Base-by-base conservation (phyloP, 2,329 filamentous ascomycete genomes). In the Fusarium miscanthi region DNA sequence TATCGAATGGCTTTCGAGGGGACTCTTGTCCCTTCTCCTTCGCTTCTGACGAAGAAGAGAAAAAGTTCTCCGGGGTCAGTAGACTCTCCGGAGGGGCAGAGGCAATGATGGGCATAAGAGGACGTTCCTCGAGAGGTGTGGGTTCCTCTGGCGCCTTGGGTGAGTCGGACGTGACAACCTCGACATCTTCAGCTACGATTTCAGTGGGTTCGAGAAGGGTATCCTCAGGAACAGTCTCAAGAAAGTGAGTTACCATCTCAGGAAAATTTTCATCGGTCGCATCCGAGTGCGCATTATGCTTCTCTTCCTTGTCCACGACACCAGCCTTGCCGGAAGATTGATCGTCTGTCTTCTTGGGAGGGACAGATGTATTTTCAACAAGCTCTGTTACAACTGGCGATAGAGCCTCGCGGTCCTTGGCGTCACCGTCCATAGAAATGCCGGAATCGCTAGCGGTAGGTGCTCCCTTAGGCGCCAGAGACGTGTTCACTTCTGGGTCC, bases 201-300 rank as follows among this genome's bases (percentile, higher is more conserved):
- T 52, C 45, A 27, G 51, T 35, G 40, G 71, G 58, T 27, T 75
- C 75, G 27, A 63, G 64, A 41, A 59, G 61, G 30, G 51, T 70
- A 25, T 75, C 75, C 43, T 77, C 75, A 12, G 66, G 62, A 48
- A 77, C 74, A 16, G 75, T 74, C 42, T 74, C 75, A 7, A 76
- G 70, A 23, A 72, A 40, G 40, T 64, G 43, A 17, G 57, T 33
- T 48, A 61, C 41, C 57, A 69, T 45, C n/a, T 75, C 70, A 16
- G 70, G 35, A 12, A 46, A 38, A 51, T 51, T 25, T 27, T 53
- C 66, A 33, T 59, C 37, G 8, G 62, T 43, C 17, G 31, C 8
- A 19, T 73, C 65, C 37, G 25, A 59, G 49, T 54, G 35, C 37
- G 58, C 51, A 51, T n/a, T 35, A 42, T 66, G 65, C 40, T 61